phyloP scores from a whole-genome alignment of 768 basidiomycete species.

The Auricularia sp. region DNA sequence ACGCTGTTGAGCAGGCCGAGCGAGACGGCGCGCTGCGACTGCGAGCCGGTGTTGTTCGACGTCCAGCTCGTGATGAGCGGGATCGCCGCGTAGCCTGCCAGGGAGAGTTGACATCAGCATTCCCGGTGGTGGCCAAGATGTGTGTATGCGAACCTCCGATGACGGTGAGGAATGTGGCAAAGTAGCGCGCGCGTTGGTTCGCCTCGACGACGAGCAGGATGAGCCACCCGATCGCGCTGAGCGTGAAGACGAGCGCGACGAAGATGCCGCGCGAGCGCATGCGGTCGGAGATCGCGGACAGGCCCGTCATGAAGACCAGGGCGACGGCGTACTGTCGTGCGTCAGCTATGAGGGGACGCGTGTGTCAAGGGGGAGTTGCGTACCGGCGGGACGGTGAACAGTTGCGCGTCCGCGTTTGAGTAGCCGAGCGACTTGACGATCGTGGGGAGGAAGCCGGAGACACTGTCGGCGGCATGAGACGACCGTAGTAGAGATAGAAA shows the following conservation, averaged over 20 bases:
- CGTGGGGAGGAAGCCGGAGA: conserved; percentile 25
- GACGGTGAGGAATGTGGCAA: conserved; percentile 26
- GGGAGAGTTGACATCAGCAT: too few species aligned
- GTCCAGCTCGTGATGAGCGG: conserved; percentile 20
- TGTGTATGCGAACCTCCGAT: conserved; percentile 4
- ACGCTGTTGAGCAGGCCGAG: conserved; percentile 28
- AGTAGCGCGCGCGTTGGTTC: conserved; percentile 24
- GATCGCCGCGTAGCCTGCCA: neutral
- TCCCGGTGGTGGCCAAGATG: too few species aligned
- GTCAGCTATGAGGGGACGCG: conserved; percentile 25
- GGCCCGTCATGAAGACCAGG: conserved; percentile 17
- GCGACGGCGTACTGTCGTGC: conserved; percentile 26
- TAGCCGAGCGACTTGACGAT: conserved; percentile 35
- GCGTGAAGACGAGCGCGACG: conserved; percentile 30
- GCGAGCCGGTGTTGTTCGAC: conserved; percentile 19
- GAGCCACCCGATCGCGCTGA: conserved; percentile 43
- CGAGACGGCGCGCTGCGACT: conserved; percentile 24
- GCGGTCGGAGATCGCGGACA: conserved; percentile 26
- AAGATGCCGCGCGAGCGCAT: conserved; percentile 37
- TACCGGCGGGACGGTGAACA: conserved; percentile 40
- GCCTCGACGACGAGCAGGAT: conserved; percentile 22
- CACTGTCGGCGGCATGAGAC: neutral
- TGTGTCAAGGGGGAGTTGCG: conserved; percentile 18
- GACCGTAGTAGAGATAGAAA: neutral
- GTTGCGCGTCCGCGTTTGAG: conserved; percentile 38